A percentile compares a stretch with the other conserved stretches of the same genome.
These are phyloP conservation scores for Metschnikowia lochheadii DNA, from an alignment of 805 yeast genomes.

Conservation along the genomic window DNA sequence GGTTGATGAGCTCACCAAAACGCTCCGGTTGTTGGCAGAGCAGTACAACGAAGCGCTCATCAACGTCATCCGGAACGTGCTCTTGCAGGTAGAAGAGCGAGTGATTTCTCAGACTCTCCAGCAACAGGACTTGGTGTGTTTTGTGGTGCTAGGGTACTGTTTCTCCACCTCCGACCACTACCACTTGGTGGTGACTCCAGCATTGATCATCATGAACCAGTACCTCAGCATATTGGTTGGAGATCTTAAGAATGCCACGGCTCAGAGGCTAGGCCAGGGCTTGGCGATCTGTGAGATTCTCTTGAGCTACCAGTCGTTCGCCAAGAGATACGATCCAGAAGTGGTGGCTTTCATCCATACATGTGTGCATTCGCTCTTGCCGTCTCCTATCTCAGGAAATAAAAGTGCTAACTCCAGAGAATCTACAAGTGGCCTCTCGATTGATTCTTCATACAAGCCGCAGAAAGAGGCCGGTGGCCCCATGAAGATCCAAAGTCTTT, in stretches of 20 bases:
- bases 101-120: slow-evolving; percentile 27
- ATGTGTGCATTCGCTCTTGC: slow-evolving; percentile 43
- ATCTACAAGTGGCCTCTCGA: slow-evolving; percentile 8
- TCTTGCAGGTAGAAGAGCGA: slow-evolving; percentile 53
- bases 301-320: slow-evolving; percentile 68
- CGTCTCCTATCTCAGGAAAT: slow-evolving; percentile 12
- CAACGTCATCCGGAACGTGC: slow-evolving; percentile 53
- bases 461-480: slow-evolving; percentile 4
- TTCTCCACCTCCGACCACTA: slow-evolving; percentile 95
- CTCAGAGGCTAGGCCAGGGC: slow-evolving; percentile 52
- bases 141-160: slow-evolving; percentile 65
- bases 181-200: slow-evolving; percentile 86
- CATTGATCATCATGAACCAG: slow-evolving; percentile 69
- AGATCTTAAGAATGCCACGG: slow-evolving; percentile 19
- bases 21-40: slow-evolving; percentile 57
- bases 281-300: slow-evolving; percentile 62
- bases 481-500: slow-evolving; percentile 10
- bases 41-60: slow-evolving; percentile 63
- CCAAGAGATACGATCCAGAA: slow-evolving; percentile 85
- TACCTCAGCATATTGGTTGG: slow-evolving; percentile 37
- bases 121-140: slow-evolving; percentile 57
- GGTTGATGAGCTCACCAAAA: slow-evolving; percentile 40
- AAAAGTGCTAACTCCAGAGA: too few relatives aligned
- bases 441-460: slow-evolving; percentile 18
- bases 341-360: slow-evolving; percentile 55